phyloP scores from a whole-genome alignment of 176 grass and related monocot genomes.

The Rhynchospora pubera region DNA sequence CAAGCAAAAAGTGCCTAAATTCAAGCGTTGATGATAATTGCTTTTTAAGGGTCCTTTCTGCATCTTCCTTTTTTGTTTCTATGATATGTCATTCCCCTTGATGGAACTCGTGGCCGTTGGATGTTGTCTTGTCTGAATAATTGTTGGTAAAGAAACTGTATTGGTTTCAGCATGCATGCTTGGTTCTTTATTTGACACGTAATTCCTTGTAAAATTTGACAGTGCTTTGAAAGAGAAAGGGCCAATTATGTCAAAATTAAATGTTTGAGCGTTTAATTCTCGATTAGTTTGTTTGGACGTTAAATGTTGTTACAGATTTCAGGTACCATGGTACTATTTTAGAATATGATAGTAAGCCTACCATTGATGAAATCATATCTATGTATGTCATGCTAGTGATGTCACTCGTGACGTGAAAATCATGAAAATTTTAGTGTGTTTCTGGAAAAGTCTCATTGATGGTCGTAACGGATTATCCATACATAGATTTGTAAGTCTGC shows the following conservation, averaged over 20 bases:
- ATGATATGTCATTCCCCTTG: neutral
- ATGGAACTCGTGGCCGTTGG: constrained; percentile 13
- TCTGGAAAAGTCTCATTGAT: too few relatives aligned
- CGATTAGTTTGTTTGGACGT: neutral
- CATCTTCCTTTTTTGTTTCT: neutral
- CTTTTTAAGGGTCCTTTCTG: neutral
- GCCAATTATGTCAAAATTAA: neutral
- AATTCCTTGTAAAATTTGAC: neutral
- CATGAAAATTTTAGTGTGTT: too few relatives aligned
- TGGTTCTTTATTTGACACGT: neutral
- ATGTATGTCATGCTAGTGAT: constrained; percentile 11
- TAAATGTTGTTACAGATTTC: neutral
- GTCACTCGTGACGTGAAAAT: neutral
- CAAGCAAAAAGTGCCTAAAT: constrained; percentile 14
- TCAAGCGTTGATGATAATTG: neutral
- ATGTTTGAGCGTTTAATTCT: neutral
- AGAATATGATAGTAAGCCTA: neutral
- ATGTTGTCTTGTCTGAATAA: constrained; percentile 16
- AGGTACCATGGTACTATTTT: constrained; percentile 1
- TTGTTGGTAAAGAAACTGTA: neutral
- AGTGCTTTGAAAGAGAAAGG: neutral
- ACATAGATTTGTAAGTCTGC: too few relatives aligned
- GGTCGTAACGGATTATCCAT: too few relatives aligned
- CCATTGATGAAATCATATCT: neutral
- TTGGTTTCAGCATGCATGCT: neutral